These are phyloP conservation scores for Pichia heedii DNA, from an alignment of 805 yeast genomes.

Conservation along the genomic window DNA sequence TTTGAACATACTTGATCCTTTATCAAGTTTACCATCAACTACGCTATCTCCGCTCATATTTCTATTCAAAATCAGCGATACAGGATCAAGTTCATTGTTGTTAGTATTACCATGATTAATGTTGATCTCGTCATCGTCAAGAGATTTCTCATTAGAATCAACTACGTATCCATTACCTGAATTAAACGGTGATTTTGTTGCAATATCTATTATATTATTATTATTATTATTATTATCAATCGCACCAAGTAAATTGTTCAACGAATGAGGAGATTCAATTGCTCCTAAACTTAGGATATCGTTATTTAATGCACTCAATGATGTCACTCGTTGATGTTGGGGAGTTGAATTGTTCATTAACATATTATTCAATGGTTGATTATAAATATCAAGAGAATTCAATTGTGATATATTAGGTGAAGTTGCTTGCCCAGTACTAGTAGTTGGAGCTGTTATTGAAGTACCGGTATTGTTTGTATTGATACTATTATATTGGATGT, in stretches of 20 bases:
- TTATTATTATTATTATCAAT: too few species aligned
- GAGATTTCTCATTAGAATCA: too few species aligned
- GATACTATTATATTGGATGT: too few species aligned
- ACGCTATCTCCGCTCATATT: background rate
- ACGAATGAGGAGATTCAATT: background rate
- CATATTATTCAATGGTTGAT: background rate
- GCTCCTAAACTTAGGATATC: background rate
- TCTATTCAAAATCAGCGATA: slow-evolving; percentile 8
- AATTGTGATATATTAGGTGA: slow-evolving; percentile 11
- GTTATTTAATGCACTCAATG: slow-evolving; percentile 14
- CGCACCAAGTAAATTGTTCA: too few species aligned
- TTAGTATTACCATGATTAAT: background rate
- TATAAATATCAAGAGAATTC: slow-evolving; percentile 8
- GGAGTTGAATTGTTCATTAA: slow-evolving; percentile 6
- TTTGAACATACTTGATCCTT: background rate
- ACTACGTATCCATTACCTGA: slow-evolving; percentile 4
- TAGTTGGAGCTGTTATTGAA: background rate
- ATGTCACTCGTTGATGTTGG: slow-evolving; percentile 10
- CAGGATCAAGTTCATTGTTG: background rate
- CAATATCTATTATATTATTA: slow-evolving; percentile 7
- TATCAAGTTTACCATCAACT: background rate
- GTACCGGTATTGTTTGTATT: background rate
- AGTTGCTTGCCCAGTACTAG: background rate
- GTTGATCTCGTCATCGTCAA: too few species aligned
- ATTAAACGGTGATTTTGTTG: slow-evolving; percentile 13